These are phyloP conservation scores for Quercus robur DNA, from an alignment of 306 rosid species.

Conservation along the genomic window DNA sequence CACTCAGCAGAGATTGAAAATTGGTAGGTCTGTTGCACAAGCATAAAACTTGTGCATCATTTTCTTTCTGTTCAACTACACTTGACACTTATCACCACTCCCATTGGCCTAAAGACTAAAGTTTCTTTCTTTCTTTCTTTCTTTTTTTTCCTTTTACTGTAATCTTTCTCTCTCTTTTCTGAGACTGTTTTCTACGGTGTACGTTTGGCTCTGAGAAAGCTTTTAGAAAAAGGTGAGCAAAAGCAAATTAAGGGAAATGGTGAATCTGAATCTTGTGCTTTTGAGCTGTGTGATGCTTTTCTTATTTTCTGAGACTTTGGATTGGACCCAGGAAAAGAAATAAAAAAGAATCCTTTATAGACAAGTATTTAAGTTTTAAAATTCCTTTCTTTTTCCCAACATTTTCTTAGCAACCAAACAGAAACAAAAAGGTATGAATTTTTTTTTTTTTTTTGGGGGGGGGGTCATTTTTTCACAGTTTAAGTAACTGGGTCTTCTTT, in stretches of 20 bases:
- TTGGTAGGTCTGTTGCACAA: too few species aligned
- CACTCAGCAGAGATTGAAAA: too few species aligned
- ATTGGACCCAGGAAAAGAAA: neutral
- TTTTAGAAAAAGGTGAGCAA: neutral
- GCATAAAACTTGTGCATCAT: too few species aligned
- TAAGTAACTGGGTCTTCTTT: neutral
- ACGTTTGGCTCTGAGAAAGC: constrained; percentile 5
- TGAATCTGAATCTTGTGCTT: neutral
- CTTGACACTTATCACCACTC: too few species aligned
- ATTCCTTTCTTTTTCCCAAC: constrained; percentile 18
- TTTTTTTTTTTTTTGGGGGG: too few species aligned
- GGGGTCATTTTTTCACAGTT: neutral
- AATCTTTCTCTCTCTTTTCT: neutral
- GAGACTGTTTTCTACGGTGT: neutral
- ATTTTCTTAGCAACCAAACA: constrained; percentile 27
- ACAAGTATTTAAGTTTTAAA: neutral
- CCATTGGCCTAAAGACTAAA: neutral
- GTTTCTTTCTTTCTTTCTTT: neutral
- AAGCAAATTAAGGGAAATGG: neutral
- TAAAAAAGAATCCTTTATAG: neutral
- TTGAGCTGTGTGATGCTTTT: neutral
- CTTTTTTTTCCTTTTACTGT: neutral
- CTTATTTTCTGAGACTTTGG: neutral
- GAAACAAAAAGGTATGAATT: neutral
- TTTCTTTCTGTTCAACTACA: too few species aligned